These are phyloP conservation scores for Xylaria bambusicola DNA, from an alignment of 495 filamentous ascomycete genomes.

Conservation along the genomic window DNA sequence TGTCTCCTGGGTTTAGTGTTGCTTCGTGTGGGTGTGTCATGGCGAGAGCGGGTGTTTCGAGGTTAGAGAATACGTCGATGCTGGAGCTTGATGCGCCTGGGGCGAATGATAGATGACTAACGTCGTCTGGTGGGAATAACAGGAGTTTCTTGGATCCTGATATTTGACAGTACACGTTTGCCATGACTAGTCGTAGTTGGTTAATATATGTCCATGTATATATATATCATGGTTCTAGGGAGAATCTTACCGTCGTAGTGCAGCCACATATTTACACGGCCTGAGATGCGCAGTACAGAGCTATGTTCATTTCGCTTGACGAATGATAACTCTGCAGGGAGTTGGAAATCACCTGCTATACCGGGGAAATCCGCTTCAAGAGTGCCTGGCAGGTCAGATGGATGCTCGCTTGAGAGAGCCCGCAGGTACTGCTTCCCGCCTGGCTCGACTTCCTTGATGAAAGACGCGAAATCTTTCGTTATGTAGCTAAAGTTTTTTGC, in stretches of 20 bases:
- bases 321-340: slow-evolving; percentile 64
- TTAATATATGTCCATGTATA: too few species aligned
- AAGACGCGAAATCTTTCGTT: slow-evolving; percentile 66
- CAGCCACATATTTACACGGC: slow-evolving; percentile 85
- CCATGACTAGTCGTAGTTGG: slow-evolving; percentile 63
- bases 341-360: slow-evolving; percentile 67
- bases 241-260: slow-evolving; percentile 74
- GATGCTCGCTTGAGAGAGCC: slow-evolving; percentile 67
- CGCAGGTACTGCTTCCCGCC: slow-evolving; percentile 75
- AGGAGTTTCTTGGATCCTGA: slow-evolving; percentile 68
- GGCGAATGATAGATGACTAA: slow-evolving; percentile 66
- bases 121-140: slow-evolving; percentile 78
- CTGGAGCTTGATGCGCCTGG: slow-evolving; percentile 80
- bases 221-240: neutral
- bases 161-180: slow-evolving; percentile 84
- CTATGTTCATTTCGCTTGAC: slow-evolving; percentile 69
- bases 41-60: slow-evolving; percentile 44
- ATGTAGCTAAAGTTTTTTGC: slow-evolving; percentile 79
- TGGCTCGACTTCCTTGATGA: slow-evolving; percentile 59
- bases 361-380: slow-evolving; percentile 70
- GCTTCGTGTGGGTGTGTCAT: slow-evolving; percentile 68
- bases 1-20: slow-evolving; percentile 65
- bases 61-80: slow-evolving; percentile 62
- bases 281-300: slow-evolving; percentile 77
- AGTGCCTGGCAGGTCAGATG: slow-evolving; percentile 66